These are phyloP conservation scores for Penicillium psychrofluorescens DNA, from an alignment of 495 filamentous ascomycete genomes.

Conservation along the genomic window DNA sequence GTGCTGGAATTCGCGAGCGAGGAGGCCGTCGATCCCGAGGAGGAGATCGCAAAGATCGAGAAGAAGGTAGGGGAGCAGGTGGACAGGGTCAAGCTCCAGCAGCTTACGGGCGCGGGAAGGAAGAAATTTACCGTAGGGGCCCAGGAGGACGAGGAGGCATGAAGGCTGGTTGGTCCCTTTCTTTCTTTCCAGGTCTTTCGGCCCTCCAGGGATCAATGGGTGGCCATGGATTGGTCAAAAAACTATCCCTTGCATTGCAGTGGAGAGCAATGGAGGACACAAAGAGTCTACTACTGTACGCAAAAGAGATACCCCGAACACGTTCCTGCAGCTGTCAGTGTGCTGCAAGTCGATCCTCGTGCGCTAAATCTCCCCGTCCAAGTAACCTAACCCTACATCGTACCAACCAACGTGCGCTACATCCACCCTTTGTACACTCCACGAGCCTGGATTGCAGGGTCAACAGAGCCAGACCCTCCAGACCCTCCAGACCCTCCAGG, in stretches of 20 bases:
- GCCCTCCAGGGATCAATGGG: no score
- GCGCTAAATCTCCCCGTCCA: constrained; percentile 1
- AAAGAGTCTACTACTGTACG: background rate
- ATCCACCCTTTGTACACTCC: no score
- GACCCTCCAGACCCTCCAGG: constrained; percentile 9
- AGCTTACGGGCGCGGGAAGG: constrained; percentile 71
- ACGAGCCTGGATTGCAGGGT: constrained; percentile 9
- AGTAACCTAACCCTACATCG: no score
- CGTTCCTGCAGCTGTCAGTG: constrained; percentile 36
- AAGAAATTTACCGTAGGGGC: constrained; percentile 81
- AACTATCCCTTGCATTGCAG: constrained; percentile 31
- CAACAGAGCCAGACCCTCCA: background rate
- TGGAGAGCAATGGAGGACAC: no score
- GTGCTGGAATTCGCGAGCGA: constrained; percentile 84
- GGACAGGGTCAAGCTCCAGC: constrained; percentile 80
- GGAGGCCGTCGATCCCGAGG: constrained; percentile 84
- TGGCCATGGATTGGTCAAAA: constrained; percentile 9
- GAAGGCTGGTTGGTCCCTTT: constrained; percentile 35
- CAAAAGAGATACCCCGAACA: constrained; percentile 30
- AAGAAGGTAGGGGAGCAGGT: constrained; percentile 84
- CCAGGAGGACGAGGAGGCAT: constrained; percentile 57
- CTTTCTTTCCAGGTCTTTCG: no score
- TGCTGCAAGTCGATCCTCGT: constrained; percentile 25
- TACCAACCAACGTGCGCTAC: no score
- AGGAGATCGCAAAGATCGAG: constrained; percentile 92